phyloP scores from a whole-genome alignment of 148 eudicot genomes.

The Amaranthus hypochondriacus region DNA sequence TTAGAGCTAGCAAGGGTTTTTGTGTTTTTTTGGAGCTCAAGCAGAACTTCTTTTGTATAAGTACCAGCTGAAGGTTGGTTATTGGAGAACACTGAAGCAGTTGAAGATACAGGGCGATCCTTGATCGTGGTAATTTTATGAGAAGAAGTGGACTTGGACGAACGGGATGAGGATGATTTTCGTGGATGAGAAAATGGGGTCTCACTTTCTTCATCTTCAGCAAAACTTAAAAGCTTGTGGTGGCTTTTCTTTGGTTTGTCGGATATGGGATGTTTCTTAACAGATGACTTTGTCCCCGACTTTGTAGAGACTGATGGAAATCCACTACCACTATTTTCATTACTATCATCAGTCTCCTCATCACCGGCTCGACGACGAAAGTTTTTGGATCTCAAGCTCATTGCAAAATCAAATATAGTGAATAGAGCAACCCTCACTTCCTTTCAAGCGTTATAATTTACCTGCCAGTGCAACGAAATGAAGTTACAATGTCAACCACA shows the following conservation, averaged over 20 bases:
- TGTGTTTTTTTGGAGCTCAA: constrained; percentile 80
- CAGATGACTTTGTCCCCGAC: constrained; percentile 23
- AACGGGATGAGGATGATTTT: constrained; percentile 34
- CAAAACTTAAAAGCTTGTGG: constrained; percentile 70
- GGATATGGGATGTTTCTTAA: constrained; percentile 22
- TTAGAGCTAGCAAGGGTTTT: constrained; percentile 49
- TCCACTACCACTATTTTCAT: constrained; percentile 25
- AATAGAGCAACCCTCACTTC: too few species aligned
- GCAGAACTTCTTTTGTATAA: constrained; percentile 79
- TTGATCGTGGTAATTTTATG: constrained; percentile 52
- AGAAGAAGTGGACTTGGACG: constrained; percentile 40
- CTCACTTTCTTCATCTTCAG: constrained; percentile 66
- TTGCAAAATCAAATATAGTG: constrained; percentile 8
- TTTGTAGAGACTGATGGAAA: constrained; percentile 19
- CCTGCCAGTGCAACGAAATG: too few species aligned
- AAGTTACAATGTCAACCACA: too few species aligned
- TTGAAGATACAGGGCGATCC: constrained; percentile 39
- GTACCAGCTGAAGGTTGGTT: constrained; percentile 79
- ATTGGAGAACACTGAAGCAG: constrained; percentile 40
- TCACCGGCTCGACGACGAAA: constrained; percentile 79
- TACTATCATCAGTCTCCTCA: constrained; percentile 31
- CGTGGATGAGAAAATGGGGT: constrained; percentile 41
- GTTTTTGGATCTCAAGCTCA: constrained; percentile 55
- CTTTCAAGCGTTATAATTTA: too few species aligned
- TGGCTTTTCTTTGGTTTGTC: constrained; percentile 43